phyloP scores from a whole-genome alignment of 1,139 yeast species.

The Geotrichum europaeum region DNA sequence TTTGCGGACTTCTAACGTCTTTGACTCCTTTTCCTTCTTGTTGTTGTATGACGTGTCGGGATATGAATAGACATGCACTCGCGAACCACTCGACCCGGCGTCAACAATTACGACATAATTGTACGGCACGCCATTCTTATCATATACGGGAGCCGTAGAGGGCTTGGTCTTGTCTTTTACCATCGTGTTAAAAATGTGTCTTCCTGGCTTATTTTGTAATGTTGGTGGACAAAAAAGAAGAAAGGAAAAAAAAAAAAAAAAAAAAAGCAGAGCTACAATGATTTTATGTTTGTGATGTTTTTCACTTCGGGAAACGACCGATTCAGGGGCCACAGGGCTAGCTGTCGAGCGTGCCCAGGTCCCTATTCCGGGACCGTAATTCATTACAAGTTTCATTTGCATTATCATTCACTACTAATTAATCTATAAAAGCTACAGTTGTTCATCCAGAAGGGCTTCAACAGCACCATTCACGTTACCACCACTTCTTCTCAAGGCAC shows the following conservation, averaged over 20 bases:
- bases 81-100: constrained; percentile 77
- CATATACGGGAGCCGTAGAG: constrained; percentile 19
- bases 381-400: neutral
- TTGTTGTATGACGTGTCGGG: constrained; percentile 35
- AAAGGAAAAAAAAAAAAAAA: neutral
- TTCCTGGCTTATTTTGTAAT: neutral
- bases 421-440: constrained; percentile 25
- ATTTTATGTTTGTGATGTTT: neutral
- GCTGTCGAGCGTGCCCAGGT: neutral
- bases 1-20: neutral
- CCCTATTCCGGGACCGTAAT: neutral
- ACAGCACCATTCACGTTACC: constrained; percentile 97
- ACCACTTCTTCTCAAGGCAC: constrained; percentile 88
- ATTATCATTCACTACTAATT: neutral
- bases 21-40: neutral
- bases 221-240: neutral
- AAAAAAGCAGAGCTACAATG: neutral
- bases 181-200: neutral
- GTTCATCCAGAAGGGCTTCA: constrained; percentile 70
- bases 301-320: neutral
- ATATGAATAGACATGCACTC: constrained; percentile 71
- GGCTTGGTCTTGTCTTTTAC: constrained; percentile 2
- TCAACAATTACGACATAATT: constrained; percentile 71
- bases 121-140: constrained; percentile 43
- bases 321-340: neutral